Percentiles rank a stretch among this genome's conserved stretches.
Conservation (phyloP, 306 rosid species). For the Elaeagnus macrophylla region DNA sequence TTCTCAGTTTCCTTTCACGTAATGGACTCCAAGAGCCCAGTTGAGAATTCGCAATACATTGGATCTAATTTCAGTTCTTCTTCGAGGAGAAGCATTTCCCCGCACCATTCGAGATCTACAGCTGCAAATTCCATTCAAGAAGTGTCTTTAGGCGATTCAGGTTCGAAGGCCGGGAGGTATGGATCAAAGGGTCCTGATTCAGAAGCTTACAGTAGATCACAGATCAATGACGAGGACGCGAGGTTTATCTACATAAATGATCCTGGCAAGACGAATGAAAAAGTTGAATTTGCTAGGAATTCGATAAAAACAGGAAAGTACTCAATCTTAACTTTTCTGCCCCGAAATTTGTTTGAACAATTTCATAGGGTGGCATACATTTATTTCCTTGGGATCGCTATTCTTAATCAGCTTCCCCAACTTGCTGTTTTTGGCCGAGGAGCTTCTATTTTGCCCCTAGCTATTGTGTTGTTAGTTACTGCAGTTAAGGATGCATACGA, state of each 20-base stretch:
- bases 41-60: no score
- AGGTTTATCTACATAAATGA: constrained; percentile 77
- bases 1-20: no score
- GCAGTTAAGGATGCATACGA: constrained; percentile 96
- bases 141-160: no score
- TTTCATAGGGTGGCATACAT: constrained; percentile 90
- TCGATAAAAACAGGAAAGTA: constrained; percentile 79
- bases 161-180: no score
- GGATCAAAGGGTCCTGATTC: no score
- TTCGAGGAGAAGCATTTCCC: no score
- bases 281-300: constrained; percentile 84
- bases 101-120: no score
- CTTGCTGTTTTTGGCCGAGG: constrained; percentile 94
- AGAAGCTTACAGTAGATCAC: no score
- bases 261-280: constrained; percentile 69
- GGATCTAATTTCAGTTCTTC: no score
- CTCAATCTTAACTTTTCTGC: constrained; percentile 75
- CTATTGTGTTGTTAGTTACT: constrained; percentile 81
- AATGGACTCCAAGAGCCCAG: no score
- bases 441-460: constrained; percentile 74
- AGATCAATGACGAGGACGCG: constrained; percentile 38
- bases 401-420: constrained; percentile 96
- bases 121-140: no score
- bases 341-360: constrained; percentile 84
- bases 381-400: constrained; percentile 89